A percentile compares a stretch with the other conserved stretches of the same genome.
Evolutionary conservation across 768 basidiomycete species (phyloP).

Genomic region (Termitomyces sp.): DNA sequence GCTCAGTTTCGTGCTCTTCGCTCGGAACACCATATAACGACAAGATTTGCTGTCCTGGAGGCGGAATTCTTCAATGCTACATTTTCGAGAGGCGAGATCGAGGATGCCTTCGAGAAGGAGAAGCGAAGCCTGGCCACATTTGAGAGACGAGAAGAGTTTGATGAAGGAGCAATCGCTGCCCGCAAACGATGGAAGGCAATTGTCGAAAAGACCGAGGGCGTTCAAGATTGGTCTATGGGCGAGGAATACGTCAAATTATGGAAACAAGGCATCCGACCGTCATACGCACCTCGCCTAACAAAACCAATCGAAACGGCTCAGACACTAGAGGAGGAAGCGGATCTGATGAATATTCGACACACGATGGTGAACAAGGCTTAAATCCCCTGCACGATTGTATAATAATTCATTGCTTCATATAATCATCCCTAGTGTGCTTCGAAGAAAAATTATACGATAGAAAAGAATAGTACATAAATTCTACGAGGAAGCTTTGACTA

Average conservation of each 20-base stretch:
- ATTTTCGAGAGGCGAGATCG: conserved; percentile 58
- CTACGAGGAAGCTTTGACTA: conserved; percentile 31
- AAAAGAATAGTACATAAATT: conserved; percentile 8
- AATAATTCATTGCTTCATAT: not conserved
- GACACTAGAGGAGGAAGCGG: conserved; percentile 7
- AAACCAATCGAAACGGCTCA: conserved; percentile 23
- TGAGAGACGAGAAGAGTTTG: conserved; percentile 50
- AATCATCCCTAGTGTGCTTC: not conserved
- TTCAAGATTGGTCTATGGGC: conserved; percentile 65
- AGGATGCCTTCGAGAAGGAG: conserved; percentile 59
- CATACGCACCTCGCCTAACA: conserved; percentile 56
- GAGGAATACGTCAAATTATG: conserved; percentile 69
- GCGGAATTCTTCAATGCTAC: conserved; percentile 70
- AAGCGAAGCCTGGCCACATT: conserved; percentile 57
- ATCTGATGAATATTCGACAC: not conserved
- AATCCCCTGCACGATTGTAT: not conserved
- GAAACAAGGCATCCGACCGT: conserved; percentile 65
- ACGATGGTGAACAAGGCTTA: not conserved
- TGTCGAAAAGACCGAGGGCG: conserved; percentile 40
- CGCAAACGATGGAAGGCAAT: conserved; percentile 78
- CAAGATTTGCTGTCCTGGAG: conserved; percentile 73
- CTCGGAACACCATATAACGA: conserved; percentile 77
- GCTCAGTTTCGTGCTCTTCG: conserved; percentile 87
- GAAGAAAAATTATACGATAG: conserved; percentile 14
- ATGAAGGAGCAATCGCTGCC: conserved; percentile 57